Base-by-base conservation (phyloP, 805 yeast species). In the Teunomyces gatunensis region DNA sequence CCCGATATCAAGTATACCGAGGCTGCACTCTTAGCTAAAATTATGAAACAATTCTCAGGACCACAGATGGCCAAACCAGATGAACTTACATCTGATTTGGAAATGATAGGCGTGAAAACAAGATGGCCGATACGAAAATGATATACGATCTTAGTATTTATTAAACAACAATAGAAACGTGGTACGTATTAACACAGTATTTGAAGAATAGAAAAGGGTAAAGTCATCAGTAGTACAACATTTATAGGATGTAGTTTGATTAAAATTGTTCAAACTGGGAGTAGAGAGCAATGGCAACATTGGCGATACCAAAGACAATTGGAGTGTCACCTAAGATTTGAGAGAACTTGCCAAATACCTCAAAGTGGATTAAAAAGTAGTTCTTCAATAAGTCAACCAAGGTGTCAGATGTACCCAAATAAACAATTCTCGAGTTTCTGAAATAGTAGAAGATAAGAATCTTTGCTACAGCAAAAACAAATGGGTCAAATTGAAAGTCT, bases 401-500 rank as follows among this genome's bases (percentile, higher is more conserved):
- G 32, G 68, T 67, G 28, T 54, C 47, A 48, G 57, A 50, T 21
- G 67, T 44, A 43, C 51, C 55, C 30, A 62, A 66, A 47, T 56
- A 54, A 47, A 64, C 54, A 61, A 60, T 63, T 40, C 51, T 63
- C 28, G 61, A 69, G 53, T 65, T 67, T 55, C 63, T 62, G 47
- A 74, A 55, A 48, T 68, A 60, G 60, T 69, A 73, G 51, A 71
- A 68, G 21, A 74, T 51, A 50, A 80, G 56, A 27, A 75, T 60
- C 59, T 80, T 80, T 45, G 70, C 51, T 54, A 81, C 61, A 36
- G 68, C 64, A 46, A 64, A 59, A 42, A 74, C 65, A 52, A 81
- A 72, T 36, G 87, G 85, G 60, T 82, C 87, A 61, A 60, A 73
- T 43, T 57, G 63, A 59, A 71, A 71, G 47, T 67, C 64, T 62